Conservation (phyloP, 257 asterid species). For the Solanum pimpinellifolium region DNA sequence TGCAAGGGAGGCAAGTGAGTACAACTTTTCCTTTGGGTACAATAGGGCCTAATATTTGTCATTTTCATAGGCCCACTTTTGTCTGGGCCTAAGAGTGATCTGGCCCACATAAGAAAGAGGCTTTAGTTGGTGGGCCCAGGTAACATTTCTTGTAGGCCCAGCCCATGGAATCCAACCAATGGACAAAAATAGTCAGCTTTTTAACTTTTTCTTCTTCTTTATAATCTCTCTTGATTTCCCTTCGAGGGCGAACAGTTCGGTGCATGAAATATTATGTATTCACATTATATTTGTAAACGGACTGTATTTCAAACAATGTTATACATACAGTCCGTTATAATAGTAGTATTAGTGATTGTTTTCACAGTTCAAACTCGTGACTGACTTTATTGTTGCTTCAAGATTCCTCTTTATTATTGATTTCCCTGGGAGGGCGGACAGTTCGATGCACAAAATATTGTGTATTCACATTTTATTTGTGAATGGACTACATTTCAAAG, state of each 20-base stretch:
- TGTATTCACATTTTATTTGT: neutral
- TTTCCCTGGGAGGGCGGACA: neutral
- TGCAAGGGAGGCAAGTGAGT: neutral
- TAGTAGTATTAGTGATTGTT: neutral
- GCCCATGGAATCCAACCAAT: neutral
- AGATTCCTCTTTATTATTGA: neutral
- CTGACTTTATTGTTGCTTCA: neutral
- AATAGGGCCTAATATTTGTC: neutral
- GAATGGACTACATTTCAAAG: neutral
- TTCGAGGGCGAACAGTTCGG: neutral
- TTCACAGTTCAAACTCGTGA: fast-evolving
- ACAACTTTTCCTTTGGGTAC: neutral
- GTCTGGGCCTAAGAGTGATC: neutral
- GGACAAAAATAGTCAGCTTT: neutral
- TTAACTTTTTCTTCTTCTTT: neutral
- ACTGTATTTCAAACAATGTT: neutral
- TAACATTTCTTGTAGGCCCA: neutral
- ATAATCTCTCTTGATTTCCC: neutral
- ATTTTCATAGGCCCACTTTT: neutral
- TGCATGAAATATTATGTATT: neutral
- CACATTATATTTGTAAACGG: neutral
- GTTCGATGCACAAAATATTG: neutral
- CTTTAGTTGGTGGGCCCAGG: neutral
- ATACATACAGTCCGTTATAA: neutral
- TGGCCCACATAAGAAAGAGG: neutral